Evolutionary conservation across 2,329 filamentous ascomycete species (phyloP), one percentile per base, ranked within the genome.

Genomic region (Aureobasidium sp.): DNA sequence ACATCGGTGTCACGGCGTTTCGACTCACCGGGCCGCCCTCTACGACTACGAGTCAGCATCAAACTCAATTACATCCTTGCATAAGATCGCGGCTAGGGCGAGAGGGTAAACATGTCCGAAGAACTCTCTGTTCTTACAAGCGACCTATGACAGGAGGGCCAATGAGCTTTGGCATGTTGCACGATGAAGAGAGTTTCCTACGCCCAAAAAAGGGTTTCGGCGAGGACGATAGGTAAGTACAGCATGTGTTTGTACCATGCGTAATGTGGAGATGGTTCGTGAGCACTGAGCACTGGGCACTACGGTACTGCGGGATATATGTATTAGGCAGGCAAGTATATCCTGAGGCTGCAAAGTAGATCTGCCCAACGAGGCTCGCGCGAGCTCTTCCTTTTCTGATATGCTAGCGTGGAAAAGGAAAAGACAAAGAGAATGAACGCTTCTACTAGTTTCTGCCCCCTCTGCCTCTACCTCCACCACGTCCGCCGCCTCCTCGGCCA

Each of bases 1-100:
- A 13, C 42, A 37, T 57, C 53, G 53, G 53, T 25, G 5, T 46
- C 53, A 46, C 53, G 53, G 53, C 21, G 40, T 19, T 57, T 46
- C 21, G 27, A 55, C n/a, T 27, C 43, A 45, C 38, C 53, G 40
- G 40, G 42, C 53, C 53, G 53, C 15, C 23, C 23, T 46, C 9
- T 23, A 29, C 29, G 10, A 29, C 4, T 19, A 25, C 27, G 29
- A 57, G 53, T 57, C 51, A 55, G 51, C 38, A 33, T 46, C 25
- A n/a, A 25, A 42, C 29, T 37, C 19, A n/a, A 19, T 35, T 46
- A 15, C 7, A 29, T 25, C 53, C 53, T 57, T 57, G 53, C 53
- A 57, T 57, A 46, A 55, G 51, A 42, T 31, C 25, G 17, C 38
- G 38, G 51, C 37, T 55, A 31, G 27, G 27, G 37, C 3, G 25